phyloP scores from a whole-genome alignment of 1,139 yeast genomes.

The Suhomyces bokatorum region DNA sequence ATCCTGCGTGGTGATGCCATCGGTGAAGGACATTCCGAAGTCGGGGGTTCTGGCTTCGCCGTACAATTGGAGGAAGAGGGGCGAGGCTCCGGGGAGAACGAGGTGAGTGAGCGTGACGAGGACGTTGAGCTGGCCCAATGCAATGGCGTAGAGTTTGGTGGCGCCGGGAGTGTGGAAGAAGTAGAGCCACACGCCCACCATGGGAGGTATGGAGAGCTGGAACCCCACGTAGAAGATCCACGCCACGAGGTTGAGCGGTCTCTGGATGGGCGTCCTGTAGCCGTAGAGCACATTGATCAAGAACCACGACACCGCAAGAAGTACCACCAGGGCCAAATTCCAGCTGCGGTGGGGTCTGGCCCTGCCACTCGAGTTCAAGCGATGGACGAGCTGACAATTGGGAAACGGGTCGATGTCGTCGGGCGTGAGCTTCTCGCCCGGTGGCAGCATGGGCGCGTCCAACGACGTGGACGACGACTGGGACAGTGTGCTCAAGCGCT shows the following conservation, averaged over 20 bases:
- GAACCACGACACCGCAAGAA: constrained; percentile 16
- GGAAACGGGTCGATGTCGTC: background rate
- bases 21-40: constrained; percentile 20
- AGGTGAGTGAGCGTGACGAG: constrained; percentile 16
- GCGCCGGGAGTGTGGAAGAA: constrained; percentile 21
- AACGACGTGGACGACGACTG: constrained; percentile 1
- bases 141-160: constrained; percentile 13
- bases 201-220: constrained; percentile 17
- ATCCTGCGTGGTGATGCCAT: constrained; percentile 20
- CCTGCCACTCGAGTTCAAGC: constrained; percentile 3
- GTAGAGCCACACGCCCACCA: constrained; percentile 17
- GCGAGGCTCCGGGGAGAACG: constrained; percentile 21
- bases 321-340: constrained; percentile 16
- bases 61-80: constrained; percentile 17
- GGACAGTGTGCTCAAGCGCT: constrained; percentile 1
- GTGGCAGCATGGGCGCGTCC: background rate
- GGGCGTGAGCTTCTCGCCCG: background rate
- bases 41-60: constrained; percentile 18
- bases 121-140: constrained; percentile 18
- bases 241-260: constrained; percentile 14
- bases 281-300: constrained; percentile 14
- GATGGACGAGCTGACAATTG: background rate
- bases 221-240: constrained; percentile 19
- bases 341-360: constrained; percentile 12
- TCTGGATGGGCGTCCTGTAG: constrained; percentile 11